Conservation (phyloP, 257 asterid genomes). For the Ballota nigra region DNA sequence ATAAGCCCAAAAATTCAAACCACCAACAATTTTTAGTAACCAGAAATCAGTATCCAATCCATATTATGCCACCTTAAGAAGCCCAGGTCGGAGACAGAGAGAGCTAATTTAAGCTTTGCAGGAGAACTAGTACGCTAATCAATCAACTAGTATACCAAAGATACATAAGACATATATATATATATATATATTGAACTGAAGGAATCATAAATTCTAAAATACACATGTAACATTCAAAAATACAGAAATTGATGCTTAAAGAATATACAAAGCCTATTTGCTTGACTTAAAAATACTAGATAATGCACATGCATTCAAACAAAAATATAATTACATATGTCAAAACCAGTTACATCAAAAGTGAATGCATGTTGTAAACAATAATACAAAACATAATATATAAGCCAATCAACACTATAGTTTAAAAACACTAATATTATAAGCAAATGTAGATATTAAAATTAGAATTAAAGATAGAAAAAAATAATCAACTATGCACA, state of each 20-base stretch:
- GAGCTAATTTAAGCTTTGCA: not conserved
- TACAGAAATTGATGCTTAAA: not conserved
- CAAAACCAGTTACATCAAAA: not conserved
- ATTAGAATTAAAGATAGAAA: not conserved
- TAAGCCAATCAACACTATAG: not conserved
- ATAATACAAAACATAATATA: not conserved
- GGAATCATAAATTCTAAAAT: not conserved
- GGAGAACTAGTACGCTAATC: not conserved
- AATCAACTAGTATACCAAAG: not conserved
- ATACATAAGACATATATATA: too few species aligned
- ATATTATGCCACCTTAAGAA: constrained; percentile 6
- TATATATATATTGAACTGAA: not conserved
- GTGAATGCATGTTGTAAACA: not conserved
- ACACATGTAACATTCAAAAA: not conserved
- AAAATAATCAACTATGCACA: not conserved
- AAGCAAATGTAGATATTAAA: not conserved
- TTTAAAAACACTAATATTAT: not conserved
- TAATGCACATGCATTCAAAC: not conserved
- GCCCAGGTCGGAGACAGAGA: not conserved
- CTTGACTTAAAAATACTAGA: not conserved
- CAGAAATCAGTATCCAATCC: not conserved
- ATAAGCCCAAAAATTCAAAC: constrained; percentile 2
- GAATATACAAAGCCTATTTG: not conserved
- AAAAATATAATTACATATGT: not conserved
- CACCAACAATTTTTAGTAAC: not conserved